Evolutionary conservation across 495 filamentous ascomycete species (phyloP).

Genomic region (Hapsidospora chrysogenum): DNA sequence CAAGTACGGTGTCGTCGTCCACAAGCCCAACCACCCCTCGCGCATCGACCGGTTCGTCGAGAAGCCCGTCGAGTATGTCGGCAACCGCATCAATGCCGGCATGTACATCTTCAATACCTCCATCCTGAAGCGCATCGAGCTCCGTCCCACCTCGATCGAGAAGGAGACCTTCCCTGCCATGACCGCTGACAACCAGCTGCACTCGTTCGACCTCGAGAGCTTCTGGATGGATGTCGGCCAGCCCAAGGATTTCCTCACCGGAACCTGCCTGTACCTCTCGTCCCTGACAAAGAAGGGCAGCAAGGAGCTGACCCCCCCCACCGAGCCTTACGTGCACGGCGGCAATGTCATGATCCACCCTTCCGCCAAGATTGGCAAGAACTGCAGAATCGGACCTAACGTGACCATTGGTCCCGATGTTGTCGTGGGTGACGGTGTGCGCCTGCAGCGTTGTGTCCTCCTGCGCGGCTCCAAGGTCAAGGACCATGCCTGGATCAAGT

Average conservation of each 20-base stretch:
- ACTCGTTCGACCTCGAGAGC: conserved; percentile 95
- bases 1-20: conserved; percentile 97
- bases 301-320: conserved; percentile 61
- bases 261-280: conserved; percentile 92
- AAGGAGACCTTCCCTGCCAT: conserved; percentile 99
- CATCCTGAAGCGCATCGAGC: conserved; percentile 79
- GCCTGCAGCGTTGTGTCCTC: conserved; percentile 86
- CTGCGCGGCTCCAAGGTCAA: conserved; percentile 84
- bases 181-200: conserved; percentile 74
- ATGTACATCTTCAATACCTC: conserved; percentile 97
- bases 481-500: conserved; percentile 99
- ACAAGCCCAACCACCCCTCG: conserved; percentile 84
- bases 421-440: conserved; percentile 85
- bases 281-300: conserved; percentile 85
- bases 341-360: conserved; percentile 96
- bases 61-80: conserved; percentile 98
- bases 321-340: conserved; percentile 72
- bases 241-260: conserved; percentile 94
- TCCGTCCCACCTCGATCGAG: conserved; percentile 97
- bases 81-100: conserved; percentile 98
- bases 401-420: conserved; percentile 94
- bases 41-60: conserved; percentile 98
- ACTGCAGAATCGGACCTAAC: conserved; percentile 96
- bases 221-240: conserved; percentile 99
- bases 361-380: conserved; percentile 90